These are phyloP conservation scores for Xylariaceae sp. DNA, from an alignment of 2,329 filamentous ascomycete genomes.

Conservation along the genomic window DNA sequence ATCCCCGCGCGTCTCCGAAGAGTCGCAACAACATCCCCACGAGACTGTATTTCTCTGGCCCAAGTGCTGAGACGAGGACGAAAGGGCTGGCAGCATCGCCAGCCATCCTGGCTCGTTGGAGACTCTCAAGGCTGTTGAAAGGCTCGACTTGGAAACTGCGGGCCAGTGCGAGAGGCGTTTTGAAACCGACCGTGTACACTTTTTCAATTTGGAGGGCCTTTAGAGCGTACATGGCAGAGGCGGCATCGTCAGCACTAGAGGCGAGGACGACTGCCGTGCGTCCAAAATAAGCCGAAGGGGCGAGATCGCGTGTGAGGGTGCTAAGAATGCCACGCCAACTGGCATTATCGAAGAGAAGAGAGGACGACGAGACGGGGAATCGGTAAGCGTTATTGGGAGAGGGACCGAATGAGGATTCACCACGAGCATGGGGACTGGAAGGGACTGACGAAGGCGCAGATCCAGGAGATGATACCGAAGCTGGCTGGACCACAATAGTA, in stretches of 20 bases:
- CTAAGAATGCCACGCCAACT: slow-evolving; percentile 81
- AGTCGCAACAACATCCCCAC: slow-evolving; percentile 73
- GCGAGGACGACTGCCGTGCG: slow-evolving; percentile 72
- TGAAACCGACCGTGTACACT: slow-evolving; percentile 81
- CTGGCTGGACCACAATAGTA: slow-evolving; percentile 64
- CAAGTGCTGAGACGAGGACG: slow-evolving; percentile 73
- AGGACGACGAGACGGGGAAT: slow-evolving; percentile 45
- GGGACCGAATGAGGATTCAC: slow-evolving; percentile 21
- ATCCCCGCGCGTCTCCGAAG: slow-evolving; percentile 47
- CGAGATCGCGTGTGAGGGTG: slow-evolving; percentile 73
- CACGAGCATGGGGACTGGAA: slow-evolving; percentile 42
- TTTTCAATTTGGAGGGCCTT: slow-evolving; percentile 69
- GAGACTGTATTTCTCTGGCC: slow-evolving; percentile 70
- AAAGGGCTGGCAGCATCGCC: slow-evolving; percentile 59
- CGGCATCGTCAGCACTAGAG: slow-evolving; percentile 67
- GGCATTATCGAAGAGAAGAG: slow-evolving; percentile 73
- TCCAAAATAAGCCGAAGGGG: slow-evolving; percentile 73
- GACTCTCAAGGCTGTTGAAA: slow-evolving; percentile 67
- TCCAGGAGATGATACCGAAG: slow-evolving; percentile 38
- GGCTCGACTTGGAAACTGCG: slow-evolving; percentile 68
- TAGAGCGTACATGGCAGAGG: slow-evolving; percentile 72
- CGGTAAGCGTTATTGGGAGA: slow-evolving; percentile 24
- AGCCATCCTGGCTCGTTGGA: slow-evolving; percentile 48
- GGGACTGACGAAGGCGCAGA: slow-evolving; percentile 45
- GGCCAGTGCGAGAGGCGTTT: slow-evolving; percentile 56